Evolutionary conservation across 2,329 filamentous ascomycete genomes (phyloP).

Genomic region (Nemania abortiva): DNA sequence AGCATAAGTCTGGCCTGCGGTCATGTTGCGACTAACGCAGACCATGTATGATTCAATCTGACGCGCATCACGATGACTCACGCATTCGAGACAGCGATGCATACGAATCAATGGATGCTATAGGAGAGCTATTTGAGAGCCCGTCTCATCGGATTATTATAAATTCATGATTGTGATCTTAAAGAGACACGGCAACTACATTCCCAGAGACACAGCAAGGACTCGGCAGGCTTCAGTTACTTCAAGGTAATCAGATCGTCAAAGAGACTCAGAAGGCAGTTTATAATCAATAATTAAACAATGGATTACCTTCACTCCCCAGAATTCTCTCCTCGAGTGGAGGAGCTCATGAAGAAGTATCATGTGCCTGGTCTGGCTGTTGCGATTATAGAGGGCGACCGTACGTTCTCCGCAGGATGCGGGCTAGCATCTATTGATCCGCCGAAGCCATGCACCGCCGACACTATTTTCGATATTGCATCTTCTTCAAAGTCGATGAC

Average conservation of each 20-base stretch:
- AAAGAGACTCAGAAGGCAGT: neutral
- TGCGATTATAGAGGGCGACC: conserved; percentile 41
- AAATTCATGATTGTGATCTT: neutral
- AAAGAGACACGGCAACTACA: neutral
- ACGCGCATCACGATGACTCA: conserved; percentile 31
- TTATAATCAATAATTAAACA: neutral
- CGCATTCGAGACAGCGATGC: neutral
- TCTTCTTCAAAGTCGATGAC: conserved; percentile 49
- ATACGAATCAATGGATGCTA: neutral
- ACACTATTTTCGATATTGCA: conserved; percentile 49
- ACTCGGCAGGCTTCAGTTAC: neutral
- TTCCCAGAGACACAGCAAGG: neutral
- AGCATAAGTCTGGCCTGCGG: neutral
- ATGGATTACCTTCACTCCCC: conserved; percentile 42
- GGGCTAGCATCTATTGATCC: conserved; percentile 46
- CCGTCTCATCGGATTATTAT: neutral
- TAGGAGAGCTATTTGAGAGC: neutral
- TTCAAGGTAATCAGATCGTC: neutral
- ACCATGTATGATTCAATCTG: conserved; percentile 6
- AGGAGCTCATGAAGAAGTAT: conserved; percentile 41
- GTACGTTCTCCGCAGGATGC: conserved; percentile 41
- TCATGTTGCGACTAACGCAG: neutral
- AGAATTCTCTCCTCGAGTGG: conserved; percentile 35
- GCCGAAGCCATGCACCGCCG: conserved; percentile 46
- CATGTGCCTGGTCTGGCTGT: conserved; percentile 45